Base-by-base conservation (phyloP, 805 yeast species). In the Suhomyces tanzawaensis region DNA sequence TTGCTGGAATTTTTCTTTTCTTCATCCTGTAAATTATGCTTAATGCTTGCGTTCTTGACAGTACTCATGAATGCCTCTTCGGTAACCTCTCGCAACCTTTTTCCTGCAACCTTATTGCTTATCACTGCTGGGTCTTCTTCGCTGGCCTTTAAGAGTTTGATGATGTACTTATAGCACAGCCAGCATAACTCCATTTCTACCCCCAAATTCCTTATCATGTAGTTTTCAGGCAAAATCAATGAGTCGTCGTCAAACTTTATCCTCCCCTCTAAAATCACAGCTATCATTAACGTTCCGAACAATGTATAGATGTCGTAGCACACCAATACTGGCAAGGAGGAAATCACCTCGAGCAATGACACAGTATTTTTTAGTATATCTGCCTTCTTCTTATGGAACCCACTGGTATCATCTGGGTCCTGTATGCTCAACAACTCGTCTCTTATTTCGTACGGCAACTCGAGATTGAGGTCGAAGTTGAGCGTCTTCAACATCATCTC, bases 381-480 rank as follows among this genome's bases (percentile, higher is more conserved):
- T 32, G 41, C 46, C 17, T 29, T 34, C 22, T 52, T 54, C 14
- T 48, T 47, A 15, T 40, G 30, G 33, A 49, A 53, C 3, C 23
- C 7, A 23, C 26, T n/a, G 15, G 14, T 19, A 19, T 19, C 19
- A 4, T 25, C 29, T 3, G 41, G 16, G 6, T 40, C 38, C 17
- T 36, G 26, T 3, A 29, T 29, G 18, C 19, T 33, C 13, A 49
- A 17, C 8, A 64, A 42, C 3, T 41, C 41, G 28, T 65, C 71
- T 34, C 58, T 44, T 13, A 63, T 47, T 14, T 52, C 51, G 45
- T 69, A 69, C 3, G 74, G 74, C 29, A 66, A 58, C n/a, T 58
- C 62, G 6, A 66, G 42, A 38, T 58, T 58, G 30, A 69, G 48
- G 42, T 69, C 74, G 31, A 69, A 69, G 39, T 68, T 66, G 24